Evolutionary conservation across 176 grass and related monocot species (phyloP).

Genomic region (Echinochloa phyllopogon): DNA sequence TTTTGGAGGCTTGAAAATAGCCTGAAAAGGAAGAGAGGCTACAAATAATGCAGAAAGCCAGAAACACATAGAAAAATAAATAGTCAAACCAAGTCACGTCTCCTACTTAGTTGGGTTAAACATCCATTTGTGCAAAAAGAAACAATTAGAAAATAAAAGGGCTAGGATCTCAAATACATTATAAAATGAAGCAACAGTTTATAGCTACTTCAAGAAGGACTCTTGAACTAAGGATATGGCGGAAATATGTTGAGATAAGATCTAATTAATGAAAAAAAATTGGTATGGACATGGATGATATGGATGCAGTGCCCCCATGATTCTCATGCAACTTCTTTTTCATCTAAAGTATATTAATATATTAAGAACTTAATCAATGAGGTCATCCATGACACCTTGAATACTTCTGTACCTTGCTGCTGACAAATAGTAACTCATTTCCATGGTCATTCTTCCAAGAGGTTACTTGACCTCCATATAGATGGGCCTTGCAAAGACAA

Average conservation of each 20-base stretch:
- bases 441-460: conserved; percentile 84
- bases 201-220: neutral
- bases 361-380: conserved; percentile 31
- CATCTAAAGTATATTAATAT: neutral
- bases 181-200: neutral
- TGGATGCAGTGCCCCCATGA: neutral
- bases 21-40: conserved; percentile 42
- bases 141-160: conserved; percentile 13
- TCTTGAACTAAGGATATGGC: neutral
- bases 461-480: conserved; percentile 82
- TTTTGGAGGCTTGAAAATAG: conserved; percentile 77
- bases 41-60: conserved; percentile 19
- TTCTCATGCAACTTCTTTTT: conserved; percentile 5
- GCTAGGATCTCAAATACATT: neutral
- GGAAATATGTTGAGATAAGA: neutral
- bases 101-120: neutral
- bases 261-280: neutral
- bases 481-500: conserved; percentile 55
- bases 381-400: conserved; percentile 36
- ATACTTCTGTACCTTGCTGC: conserved; percentile 60
- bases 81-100: neutral
- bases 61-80: conserved; percentile 13
- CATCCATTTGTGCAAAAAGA: neutral
- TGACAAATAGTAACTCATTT: conserved; percentile 81
- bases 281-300: conserved; percentile 23